phyloP scores from a whole-genome alignment of 1,284 basidiomycete species.

The Boletellus deceptivus region DNA sequence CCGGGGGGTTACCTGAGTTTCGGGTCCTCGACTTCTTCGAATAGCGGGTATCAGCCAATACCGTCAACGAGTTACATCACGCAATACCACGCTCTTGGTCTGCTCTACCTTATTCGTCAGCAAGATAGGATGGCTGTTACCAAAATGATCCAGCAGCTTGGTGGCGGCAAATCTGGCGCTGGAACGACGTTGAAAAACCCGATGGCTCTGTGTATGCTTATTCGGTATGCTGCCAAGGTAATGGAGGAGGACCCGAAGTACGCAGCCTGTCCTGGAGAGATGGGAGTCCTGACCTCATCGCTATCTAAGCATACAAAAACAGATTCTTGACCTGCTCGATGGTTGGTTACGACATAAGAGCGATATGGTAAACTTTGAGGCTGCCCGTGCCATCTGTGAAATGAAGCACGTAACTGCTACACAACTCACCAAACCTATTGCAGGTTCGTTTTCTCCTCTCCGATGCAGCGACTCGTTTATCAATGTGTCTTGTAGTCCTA shows the following conservation, averaged over 20 bases:
- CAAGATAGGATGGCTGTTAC: constrained; percentile 99
- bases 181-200: constrained; percentile 88
- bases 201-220: constrained; percentile 99
- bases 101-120: constrained; percentile 93
- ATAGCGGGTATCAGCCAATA: constrained; percentile 73
- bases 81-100: constrained; percentile 96
- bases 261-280: constrained; percentile 31
- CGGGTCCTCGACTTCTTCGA: constrained; percentile 50
- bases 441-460: constrained; percentile 55
- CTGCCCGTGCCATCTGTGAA: constrained; percentile 95
- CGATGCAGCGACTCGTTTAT: constrained; percentile 1
- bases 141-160: constrained; percentile 98
- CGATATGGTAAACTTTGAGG: constrained; percentile 99
- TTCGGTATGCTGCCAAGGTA: constrained; percentile 95
- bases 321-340: constrained; percentile 94
- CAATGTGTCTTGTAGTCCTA: constrained; percentile 54
- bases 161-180: constrained; percentile 82
- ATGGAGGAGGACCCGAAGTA: constrained; percentile 99
- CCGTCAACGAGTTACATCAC: constrained; percentile 89
- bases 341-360: constrained; percentile 98
- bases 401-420: constrained; percentile 80
- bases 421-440: constrained; percentile 86
- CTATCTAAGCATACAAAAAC: constrained; percentile 71
- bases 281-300: not conserved
- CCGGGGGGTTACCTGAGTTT: constrained; percentile 71